Evolutionary conservation across 2,329 filamentous ascomycete species (phyloP).

Genomic region (Penicillium sumatraense): DNA sequence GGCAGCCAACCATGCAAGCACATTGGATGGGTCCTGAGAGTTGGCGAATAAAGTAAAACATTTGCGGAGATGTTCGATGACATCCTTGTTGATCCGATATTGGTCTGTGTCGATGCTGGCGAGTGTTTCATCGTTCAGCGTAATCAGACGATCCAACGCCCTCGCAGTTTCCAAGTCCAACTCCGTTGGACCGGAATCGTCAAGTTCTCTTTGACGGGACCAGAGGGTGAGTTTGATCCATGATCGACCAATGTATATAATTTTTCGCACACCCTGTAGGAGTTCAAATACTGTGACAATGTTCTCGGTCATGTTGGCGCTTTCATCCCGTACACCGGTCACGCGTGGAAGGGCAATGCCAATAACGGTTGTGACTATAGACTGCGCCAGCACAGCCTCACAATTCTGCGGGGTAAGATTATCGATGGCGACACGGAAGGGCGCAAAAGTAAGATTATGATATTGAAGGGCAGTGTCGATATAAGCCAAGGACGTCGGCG

Average conservation of each 20-base stretch:
- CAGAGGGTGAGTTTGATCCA: conserved; percentile 59
- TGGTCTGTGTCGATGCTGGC: conserved; percentile 30
- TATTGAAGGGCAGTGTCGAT: conserved; percentile 43
- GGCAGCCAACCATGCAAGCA: conserved; percentile 39
- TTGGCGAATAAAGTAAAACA: conserved; percentile 34
- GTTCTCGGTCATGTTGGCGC: conserved; percentile 39
- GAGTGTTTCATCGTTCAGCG: conserved; percentile 35
- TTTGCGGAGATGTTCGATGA: conserved; percentile 32
- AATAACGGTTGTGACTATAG: conserved; percentile 42
- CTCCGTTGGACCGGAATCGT: conserved; percentile 41
- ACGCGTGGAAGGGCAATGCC: conserved; percentile 41
- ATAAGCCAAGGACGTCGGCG: conserved; percentile 37
- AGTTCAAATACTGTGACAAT: conserved; percentile 42
- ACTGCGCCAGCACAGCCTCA: conserved; percentile 43
- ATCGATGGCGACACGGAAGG: conserved; percentile 40
- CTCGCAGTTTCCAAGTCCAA: conserved; percentile 31
- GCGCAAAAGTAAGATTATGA: conserved; percentile 39
- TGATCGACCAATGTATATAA: conserved; percentile 34
- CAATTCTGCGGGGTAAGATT: conserved; percentile 41
- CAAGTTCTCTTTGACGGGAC: conserved; percentile 48
- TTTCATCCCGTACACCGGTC: conserved; percentile 34
- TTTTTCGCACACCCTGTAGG: conserved; percentile 41
- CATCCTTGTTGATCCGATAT: conserved; percentile 35
- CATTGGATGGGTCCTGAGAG: conserved; percentile 32
- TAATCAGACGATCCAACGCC: conserved; percentile 33